Conservation (phyloP, 23 red algal species). For the Gracilaria vermiculophylla region DNA sequence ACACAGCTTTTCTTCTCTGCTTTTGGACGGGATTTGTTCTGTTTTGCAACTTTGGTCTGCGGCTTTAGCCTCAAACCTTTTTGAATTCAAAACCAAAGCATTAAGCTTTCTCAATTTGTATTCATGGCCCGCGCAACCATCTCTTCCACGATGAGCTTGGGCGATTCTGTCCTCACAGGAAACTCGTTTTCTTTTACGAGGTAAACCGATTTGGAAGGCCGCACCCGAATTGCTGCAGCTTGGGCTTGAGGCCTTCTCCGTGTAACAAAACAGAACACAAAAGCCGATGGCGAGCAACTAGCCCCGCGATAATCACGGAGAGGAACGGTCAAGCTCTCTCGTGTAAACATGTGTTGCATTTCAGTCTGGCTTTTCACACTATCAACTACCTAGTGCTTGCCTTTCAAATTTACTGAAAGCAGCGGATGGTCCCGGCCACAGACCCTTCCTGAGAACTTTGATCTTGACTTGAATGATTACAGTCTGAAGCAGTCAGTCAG, state of each 20-base stretch:
- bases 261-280: not conserved
- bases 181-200: not conserved
- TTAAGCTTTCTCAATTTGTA: not conserved
- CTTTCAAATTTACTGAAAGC: not conserved
- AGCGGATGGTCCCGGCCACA: not conserved
- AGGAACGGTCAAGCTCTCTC: not conserved
- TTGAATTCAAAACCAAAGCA: not conserved
- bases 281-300: not conserved
- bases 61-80: not conserved
- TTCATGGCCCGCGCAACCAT: not conserved
- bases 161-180: too few relatives aligned
- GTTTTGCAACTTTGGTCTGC: not conserved
- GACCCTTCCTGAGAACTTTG: not conserved
- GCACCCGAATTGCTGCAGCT: not conserved
- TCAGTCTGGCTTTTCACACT: not conserved
- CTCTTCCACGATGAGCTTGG: too few relatives aligned
- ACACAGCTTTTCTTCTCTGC: not conserved
- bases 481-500: not conserved
- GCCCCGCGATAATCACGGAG: not conserved
- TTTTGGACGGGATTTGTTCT: not conserved
- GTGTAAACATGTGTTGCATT: not conserved
- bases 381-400: not conserved
- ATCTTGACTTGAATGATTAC: not conserved
- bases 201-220: not conserved
- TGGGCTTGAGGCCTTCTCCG: not conserved